phyloP scores from a whole-genome alignment of 768 basidiomycete species.

The Tulasnella sp. region DNA sequence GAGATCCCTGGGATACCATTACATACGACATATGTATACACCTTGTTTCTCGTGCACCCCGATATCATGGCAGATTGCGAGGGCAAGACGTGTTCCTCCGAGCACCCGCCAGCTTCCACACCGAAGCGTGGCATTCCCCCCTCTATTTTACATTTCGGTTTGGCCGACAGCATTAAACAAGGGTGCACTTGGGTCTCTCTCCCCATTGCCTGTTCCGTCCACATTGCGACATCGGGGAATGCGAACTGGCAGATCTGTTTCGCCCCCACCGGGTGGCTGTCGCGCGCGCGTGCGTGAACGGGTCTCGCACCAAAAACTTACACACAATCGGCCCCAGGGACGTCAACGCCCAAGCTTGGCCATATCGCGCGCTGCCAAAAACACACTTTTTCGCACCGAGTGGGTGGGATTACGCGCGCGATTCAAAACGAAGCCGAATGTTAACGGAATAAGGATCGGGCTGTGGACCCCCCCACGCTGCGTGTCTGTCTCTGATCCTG shows the following conservation, averaged over 20 bases:
- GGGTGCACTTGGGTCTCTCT: background rate
- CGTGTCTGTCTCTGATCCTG: too few species aligned
- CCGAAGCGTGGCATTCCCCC: background rate
- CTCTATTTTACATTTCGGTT: background rate
- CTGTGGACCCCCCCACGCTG: background rate
- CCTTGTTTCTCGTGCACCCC: background rate
- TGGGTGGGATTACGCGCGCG: too few species aligned
- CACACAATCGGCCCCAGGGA: background rate
- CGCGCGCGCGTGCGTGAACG: too few species aligned
- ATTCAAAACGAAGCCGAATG: too few species aligned
- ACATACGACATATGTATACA: constrained; percentile 5
- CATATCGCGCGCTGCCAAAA: too few species aligned
- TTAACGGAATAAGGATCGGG: background rate
- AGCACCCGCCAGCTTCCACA: background rate
- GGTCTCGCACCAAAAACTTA: background rate
- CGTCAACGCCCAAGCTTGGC: background rate
- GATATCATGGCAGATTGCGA: background rate
- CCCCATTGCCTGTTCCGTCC: background rate
- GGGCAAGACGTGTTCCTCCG: constrained; percentile 11
- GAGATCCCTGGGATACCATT: constrained; percentile 4
- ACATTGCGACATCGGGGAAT: background rate
- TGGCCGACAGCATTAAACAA: background rate
- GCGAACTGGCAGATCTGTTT: background rate
- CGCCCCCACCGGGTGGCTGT: too few species aligned
- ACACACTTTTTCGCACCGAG: too few species aligned